Conservation (phyloP, 805 yeast genomes). For the Saturnispora serradocipensis region DNA sequence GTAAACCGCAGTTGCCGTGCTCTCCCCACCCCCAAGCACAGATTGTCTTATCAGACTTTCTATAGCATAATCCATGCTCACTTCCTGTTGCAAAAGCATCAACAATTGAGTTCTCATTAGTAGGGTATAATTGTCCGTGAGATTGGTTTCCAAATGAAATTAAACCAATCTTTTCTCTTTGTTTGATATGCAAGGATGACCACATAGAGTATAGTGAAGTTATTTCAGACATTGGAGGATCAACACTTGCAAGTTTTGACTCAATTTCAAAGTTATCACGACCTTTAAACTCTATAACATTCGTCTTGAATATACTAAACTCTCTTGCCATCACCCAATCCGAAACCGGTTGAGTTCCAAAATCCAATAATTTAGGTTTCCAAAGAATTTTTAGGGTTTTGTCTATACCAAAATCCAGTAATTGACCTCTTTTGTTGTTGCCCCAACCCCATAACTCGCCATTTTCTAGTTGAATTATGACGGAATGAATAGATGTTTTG, state of each 20-base stretch:
- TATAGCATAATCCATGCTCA: slow-evolving; percentile 65
- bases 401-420: slow-evolving; percentile 21
- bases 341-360: slow-evolving; percentile 7
- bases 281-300: slow-evolving; percentile 2
- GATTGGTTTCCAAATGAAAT: slow-evolving; percentile 64
- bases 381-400: slow-evolving; percentile 17
- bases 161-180: slow-evolving; percentile 16
- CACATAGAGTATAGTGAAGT: slow-evolving; percentile 51
- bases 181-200: slow-evolving; percentile 59
- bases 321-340: slow-evolving; percentile 46
- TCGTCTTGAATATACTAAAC: slow-evolving; percentile 33
- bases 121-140: slow-evolving; percentile 52
- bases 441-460: slow-evolving; percentile 61
- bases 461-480: slow-evolving; percentile 30
- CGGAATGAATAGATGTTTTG: slow-evolving; percentile 38
- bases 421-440: slow-evolving; percentile 52
- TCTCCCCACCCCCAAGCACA: slow-evolving; percentile 98
- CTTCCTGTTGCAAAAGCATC: slow-evolving; percentile 49
- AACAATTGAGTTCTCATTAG: neutral
- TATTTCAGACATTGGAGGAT: neutral
- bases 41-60: slow-evolving; percentile 28
- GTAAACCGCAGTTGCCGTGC: slow-evolving; percentile 85
- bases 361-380: slow-evolving; percentile 16
- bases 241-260: neutral
- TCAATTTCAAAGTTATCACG: slow-evolving; percentile 22